phyloP scores from a whole-genome alignment of 257 asterid species.

The Petrea volubilis region DNA sequence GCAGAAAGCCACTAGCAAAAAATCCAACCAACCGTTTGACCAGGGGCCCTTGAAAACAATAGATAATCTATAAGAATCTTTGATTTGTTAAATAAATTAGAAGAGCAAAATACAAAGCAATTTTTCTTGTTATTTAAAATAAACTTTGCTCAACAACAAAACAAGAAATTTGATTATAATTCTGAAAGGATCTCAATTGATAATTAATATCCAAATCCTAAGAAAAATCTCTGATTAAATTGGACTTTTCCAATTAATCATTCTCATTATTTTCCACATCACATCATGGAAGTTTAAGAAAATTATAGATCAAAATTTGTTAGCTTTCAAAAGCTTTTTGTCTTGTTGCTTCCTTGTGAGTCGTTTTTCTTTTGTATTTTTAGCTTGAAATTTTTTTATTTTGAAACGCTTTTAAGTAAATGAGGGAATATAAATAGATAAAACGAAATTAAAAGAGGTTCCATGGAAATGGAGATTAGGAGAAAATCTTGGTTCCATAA shows the following conservation, averaged over 20 bases:
- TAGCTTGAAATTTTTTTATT: slow-evolving; percentile 5
- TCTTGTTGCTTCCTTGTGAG: slow-evolving; percentile 36
- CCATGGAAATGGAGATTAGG: slow-evolving; percentile 46
- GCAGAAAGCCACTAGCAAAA: slow-evolving; percentile 24
- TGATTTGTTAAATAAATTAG: slow-evolving; percentile 22
- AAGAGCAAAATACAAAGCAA: slow-evolving; percentile 42
- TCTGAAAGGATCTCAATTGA: background rate
- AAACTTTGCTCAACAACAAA: background rate
- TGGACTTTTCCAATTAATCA: slow-evolving; percentile 6
- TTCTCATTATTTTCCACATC: background rate
- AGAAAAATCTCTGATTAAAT: slow-evolving; percentile 16
- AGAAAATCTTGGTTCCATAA: slow-evolving; percentile 39
- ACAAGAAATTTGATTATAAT: background rate
- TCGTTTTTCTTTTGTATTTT: slow-evolving; percentile 28
- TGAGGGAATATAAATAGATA: slow-evolving; percentile 29
- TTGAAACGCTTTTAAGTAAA: slow-evolving; percentile 12
- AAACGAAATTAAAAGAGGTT: background rate
- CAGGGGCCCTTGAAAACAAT: slow-evolving; percentile 38
- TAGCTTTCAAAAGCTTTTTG: slow-evolving; percentile 18
- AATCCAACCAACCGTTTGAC: slow-evolving; percentile 48
- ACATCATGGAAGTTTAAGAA: background rate
- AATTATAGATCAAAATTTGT: background rate
- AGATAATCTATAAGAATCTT: slow-evolving; percentile 26
- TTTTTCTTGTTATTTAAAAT: background rate
- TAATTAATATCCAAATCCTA: slow-evolving; percentile 11